These are phyloP conservation scores for Barnettozyma sucrosica DNA, from an alignment of 805 yeast genomes.

Conservation along the genomic window DNA sequence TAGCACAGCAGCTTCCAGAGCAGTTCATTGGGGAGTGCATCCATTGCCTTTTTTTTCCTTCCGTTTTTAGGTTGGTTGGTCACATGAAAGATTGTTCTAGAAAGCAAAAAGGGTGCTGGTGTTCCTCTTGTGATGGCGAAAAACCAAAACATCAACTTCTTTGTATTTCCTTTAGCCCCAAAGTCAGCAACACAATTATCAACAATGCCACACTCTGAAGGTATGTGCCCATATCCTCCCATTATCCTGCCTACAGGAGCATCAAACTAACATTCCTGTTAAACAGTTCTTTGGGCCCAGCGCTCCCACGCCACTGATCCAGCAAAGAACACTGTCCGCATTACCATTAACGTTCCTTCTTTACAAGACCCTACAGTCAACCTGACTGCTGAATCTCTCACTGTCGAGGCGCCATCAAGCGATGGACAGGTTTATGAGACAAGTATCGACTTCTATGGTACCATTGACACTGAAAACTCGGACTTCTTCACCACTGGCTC, in stretches of 20 bases:
- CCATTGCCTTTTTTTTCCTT: neutral
- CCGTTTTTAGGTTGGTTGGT: neutral
- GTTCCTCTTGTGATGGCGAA: neutral
- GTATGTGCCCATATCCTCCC: neutral
- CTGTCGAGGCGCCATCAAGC: conserved; percentile 46
- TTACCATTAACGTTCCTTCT: conserved; percentile 73
- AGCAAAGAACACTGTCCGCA: conserved; percentile 65
- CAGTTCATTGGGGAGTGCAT: neutral
- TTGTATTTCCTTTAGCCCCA: neutral
- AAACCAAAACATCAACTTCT: neutral
- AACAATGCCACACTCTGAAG: conserved; percentile 4
- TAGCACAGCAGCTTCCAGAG: neutral
- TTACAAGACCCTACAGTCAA: conserved; percentile 57
- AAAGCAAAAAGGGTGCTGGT: neutral
- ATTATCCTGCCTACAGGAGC: too few species aligned
- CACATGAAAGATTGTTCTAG: neutral
- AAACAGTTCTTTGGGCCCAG: conserved; percentile 86
- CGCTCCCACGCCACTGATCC: conserved; percentile 75
- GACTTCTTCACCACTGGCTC: conserved; percentile 49
- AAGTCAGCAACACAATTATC: neutral
- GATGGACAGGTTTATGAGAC: conserved; percentile 45
- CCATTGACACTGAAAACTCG: conserved; percentile 63
- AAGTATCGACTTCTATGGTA: conserved; percentile 71
- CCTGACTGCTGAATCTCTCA: conserved; percentile 49
- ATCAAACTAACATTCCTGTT: conserved; percentile 20